Percentiles rank a stretch among this genome's conserved stretches.
These are phyloP conservation scores for Stylosanthes scabra DNA, from an alignment of 331 rosid species.

Conservation along the genomic window DNA sequence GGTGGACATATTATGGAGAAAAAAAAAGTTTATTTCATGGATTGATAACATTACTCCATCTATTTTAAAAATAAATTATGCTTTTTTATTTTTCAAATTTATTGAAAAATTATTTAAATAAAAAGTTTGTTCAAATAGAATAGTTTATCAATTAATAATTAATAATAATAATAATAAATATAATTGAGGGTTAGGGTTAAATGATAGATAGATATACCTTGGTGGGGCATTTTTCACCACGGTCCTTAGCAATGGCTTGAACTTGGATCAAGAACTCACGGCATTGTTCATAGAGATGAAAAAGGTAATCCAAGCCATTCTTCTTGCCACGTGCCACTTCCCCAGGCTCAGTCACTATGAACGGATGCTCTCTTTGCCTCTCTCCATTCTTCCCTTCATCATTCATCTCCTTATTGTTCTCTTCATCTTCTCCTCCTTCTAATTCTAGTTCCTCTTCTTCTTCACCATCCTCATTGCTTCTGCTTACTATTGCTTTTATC, in stretches of 20 bases:
- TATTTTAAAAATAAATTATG: too few species aligned
- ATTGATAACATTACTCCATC: too few species aligned
- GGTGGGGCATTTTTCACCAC: slow-evolving; percentile 99
- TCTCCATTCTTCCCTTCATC: slow-evolving; percentile 34
- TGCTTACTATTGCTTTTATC: slow-evolving; percentile 35
- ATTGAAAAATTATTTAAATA: too few species aligned
- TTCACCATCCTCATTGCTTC: slow-evolving; percentile 26
- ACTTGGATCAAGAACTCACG: slow-evolving; percentile 90
- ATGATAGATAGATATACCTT: slow-evolving; percentile 82
- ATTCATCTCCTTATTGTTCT: neutral
- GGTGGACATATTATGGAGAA: too few species aligned
- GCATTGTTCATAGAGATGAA: slow-evolving; percentile 93
- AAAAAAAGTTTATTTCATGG: too few species aligned
- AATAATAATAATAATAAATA: too few species aligned
- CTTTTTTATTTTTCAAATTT: too few species aligned
- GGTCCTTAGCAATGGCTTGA: slow-evolving; percentile 88
- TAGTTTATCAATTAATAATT: too few species aligned
- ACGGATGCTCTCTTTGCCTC: slow-evolving; percentile 92
- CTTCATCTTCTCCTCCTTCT: slow-evolving; percentile 43
- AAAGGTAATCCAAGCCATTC: slow-evolving; percentile 97
- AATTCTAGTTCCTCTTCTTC: slow-evolving; percentile 51
- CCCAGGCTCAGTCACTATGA: slow-evolving; percentile 97
- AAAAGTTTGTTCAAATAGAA: too few species aligned
- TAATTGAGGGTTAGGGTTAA: too few species aligned
- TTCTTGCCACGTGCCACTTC: slow-evolving; percentile 99